Base-by-base conservation (phyloP, 176 grass and related monocot species). In the Musa itinerans region DNA sequence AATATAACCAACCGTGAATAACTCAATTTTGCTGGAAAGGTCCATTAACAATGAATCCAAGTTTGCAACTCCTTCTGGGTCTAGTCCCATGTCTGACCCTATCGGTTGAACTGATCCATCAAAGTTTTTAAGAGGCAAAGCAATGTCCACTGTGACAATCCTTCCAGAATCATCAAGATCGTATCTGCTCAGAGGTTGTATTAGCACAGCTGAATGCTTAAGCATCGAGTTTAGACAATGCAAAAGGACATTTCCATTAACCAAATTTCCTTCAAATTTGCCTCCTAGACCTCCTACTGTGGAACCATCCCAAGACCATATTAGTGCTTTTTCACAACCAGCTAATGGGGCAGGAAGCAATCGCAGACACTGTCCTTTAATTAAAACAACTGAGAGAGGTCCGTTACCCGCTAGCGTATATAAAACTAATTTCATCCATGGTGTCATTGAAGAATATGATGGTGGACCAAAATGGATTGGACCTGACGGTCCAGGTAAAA, bases 261-360 rank as follows among this genome's bases (percentile, higher is more conserved):
- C 90, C 83, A 98, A 91, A 79, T 87, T 98, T 34, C 95, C 90
- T 84, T 98, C 90, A 81, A 98, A 94, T 73, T 98, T 98, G 20
- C 90, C 95, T 49, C 90, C 95, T 69, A 91, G 65, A 52, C 90
- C 84, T 76, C 95, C 95, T 25, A 91, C 83, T 53, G 78, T 75
- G 85, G 90, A 93, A 21, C 86, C 76, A 87, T 98, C 90, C 95
- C 95, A 98, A 77, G 95, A 93, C 95, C 88, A 98, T 80, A 98
- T 86, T 59, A 94, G 65, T 49, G 90, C 95, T 54, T 98, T 98
- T 78, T 93, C 88, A 77, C 95, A 98, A 34, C 84, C 84, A 69
- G 84, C 82, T 79, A 98, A 92, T 53, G 95, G 95, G 80, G 87
- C 86, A 71, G 95, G 95, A 62, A 98, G 86, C 84, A 93, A 63